phyloP scores from a whole-genome alignment of 352 stramenopile species.

The Globisporangium splendens region DNA sequence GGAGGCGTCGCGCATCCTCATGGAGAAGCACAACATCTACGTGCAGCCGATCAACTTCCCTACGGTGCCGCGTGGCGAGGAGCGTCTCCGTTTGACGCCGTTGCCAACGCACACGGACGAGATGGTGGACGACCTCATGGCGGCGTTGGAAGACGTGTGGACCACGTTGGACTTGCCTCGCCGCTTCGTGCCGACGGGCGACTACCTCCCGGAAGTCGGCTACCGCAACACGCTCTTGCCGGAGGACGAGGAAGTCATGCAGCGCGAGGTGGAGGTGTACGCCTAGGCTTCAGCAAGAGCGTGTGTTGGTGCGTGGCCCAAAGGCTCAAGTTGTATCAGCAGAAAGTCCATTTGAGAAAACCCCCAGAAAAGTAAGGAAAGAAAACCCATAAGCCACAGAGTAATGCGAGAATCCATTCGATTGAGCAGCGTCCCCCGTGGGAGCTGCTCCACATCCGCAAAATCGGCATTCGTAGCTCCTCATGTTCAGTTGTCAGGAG shows the following conservation, averaged over 20 bases:
- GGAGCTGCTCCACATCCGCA: too few relatives aligned
- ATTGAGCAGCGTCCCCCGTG: too few relatives aligned
- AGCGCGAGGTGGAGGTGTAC: slow-evolving; percentile 34
- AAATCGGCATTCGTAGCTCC: too few relatives aligned
- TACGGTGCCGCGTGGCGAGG: slow-evolving; percentile 84
- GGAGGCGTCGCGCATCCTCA: slow-evolving; percentile 84
- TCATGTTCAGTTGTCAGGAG: too few relatives aligned
- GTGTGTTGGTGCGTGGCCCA: not conserved
- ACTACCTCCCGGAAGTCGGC: slow-evolving; percentile 79
- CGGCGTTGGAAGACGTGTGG: slow-evolving; percentile 84
- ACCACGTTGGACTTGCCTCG: slow-evolving; percentile 77
- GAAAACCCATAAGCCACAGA: not conserved
- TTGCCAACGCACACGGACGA: slow-evolving; percentile 83
- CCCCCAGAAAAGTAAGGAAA: too few relatives aligned
- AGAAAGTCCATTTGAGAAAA: not conserved
- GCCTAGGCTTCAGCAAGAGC: slow-evolving; percentile 16
- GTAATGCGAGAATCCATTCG: too few relatives aligned
- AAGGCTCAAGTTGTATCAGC: not conserved
- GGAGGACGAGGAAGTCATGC: slow-evolving; percentile 37
- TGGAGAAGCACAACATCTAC: slow-evolving; percentile 91
- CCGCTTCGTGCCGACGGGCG: slow-evolving; percentile 50
- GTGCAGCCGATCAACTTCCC: slow-evolving; percentile 92
- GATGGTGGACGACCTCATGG: slow-evolving; percentile 86
- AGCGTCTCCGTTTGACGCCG: slow-evolving; percentile 87
- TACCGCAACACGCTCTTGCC: slow-evolving; percentile 65